Percentiles rank a stretch among this genome's conserved stretches.
Conservation (phyloP, 1,284 basidiomycete species). For the Ganoderma lingzhi region DNA sequence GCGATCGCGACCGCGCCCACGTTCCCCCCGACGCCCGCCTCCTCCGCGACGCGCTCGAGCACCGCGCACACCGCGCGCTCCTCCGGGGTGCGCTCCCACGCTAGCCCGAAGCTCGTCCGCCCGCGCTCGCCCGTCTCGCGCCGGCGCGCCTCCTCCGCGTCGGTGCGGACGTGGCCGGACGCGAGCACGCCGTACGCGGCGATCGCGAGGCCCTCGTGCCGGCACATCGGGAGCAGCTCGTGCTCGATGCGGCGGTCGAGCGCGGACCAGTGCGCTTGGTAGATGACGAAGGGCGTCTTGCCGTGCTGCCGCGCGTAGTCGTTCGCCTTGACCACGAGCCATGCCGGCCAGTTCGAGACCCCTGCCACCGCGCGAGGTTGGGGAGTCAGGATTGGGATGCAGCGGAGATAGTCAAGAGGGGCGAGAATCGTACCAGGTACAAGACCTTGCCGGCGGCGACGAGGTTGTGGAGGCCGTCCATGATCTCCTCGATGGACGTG, state of each 20-base stretch:
- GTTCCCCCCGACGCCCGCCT: constrained; percentile 31
- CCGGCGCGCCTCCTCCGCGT: constrained; percentile 39
- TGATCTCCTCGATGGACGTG: constrained; percentile 63
- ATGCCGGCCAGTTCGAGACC: constrained; percentile 56
- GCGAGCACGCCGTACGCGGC: constrained; percentile 23
- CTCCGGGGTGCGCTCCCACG: constrained; percentile 31
- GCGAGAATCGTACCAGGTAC: constrained; percentile 42
- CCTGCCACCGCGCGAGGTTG: constrained; percentile 27
- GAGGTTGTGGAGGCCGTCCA: constrained; percentile 50
- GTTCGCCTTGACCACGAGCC: constrained; percentile 60
- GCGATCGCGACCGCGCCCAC: constrained; percentile 26
- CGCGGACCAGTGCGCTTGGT: constrained; percentile 58
- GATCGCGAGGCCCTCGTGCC: constrained; percentile 46
- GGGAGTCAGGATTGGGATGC: too few relatives aligned
- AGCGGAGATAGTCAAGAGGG: not conserved
- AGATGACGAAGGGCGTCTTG: constrained; percentile 56
- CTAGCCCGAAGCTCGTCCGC: constrained; percentile 42
- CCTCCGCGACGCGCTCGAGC: constrained; percentile 30
- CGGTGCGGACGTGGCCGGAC: constrained; percentile 39
- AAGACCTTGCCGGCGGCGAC: constrained; percentile 47
- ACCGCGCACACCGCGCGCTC: constrained; percentile 26
- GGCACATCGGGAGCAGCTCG: constrained; percentile 60
- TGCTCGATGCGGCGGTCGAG: constrained; percentile 55
- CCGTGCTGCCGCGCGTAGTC: constrained; percentile 56
- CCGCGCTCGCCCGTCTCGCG: constrained; percentile 35